phyloP scores from a whole-genome alignment of 495 filamentous ascomycete genomes.

The Xylaria grammica region DNA sequence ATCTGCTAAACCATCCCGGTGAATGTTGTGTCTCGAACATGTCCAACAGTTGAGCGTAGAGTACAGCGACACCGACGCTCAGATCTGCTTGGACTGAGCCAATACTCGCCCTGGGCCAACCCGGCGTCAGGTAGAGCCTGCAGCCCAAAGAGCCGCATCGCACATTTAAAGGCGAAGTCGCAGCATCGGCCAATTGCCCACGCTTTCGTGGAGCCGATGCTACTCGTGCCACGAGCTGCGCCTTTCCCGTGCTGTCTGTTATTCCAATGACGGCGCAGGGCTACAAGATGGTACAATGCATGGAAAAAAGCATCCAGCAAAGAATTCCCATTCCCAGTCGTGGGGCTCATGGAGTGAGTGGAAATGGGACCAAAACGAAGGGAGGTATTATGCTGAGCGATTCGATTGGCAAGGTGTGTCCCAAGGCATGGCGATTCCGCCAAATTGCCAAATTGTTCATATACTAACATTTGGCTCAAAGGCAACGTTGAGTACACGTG shows the following conservation, averaged over 20 bases:
- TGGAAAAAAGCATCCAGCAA: slow-evolving; percentile 36
- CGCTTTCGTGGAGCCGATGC: slow-evolving; percentile 27
- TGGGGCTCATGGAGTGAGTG: slow-evolving; percentile 37
- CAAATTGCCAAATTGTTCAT: slow-evolving; percentile 18
- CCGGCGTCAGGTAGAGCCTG: slow-evolving; percentile 13
- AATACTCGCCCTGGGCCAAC: slow-evolving; percentile 23
- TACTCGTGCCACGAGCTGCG: slow-evolving; percentile 15
- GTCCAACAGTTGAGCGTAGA: slow-evolving; percentile 21
- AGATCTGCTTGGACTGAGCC: slow-evolving; percentile 23
- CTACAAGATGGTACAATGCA: slow-evolving; percentile 44
- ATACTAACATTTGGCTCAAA: slow-evolving; percentile 27
- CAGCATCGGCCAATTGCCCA: slow-evolving; percentile 22
- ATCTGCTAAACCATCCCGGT: slow-evolving; percentile 33
- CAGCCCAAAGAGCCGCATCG: slow-evolving; percentile 34
- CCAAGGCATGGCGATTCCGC: slow-evolving; percentile 10
- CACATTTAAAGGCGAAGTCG: slow-evolving; percentile 35
- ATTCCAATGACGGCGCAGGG: slow-evolving; percentile 20
- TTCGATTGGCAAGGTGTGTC: slow-evolving; percentile 35
- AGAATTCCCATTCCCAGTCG: slow-evolving; percentile 22
- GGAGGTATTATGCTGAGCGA: slow-evolving; percentile 34
- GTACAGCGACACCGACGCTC: slow-evolving; percentile 23
- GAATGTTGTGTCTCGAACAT: slow-evolving; percentile 22
- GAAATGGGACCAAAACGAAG: slow-evolving; percentile 36
- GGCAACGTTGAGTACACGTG: slow-evolving; percentile 33
- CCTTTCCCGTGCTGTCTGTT: slow-evolving; percentile 21